phyloP scores from a whole-genome alignment of 306 rosid species.

The Gynostemma pentaphyllum region DNA sequence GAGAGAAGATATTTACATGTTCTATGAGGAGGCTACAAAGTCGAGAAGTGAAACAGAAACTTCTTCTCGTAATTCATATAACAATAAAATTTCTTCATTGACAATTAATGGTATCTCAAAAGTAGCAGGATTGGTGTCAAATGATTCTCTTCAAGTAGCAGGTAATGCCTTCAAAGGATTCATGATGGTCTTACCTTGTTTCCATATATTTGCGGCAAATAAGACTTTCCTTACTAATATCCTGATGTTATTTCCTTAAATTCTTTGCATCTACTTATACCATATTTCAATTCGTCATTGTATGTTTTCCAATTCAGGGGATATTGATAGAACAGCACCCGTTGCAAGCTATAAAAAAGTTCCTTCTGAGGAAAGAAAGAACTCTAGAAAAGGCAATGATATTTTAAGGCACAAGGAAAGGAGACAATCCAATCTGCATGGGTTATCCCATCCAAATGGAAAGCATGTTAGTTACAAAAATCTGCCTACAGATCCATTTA shows the following conservation, averaged over 20 bases:
- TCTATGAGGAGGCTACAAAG: conserved; percentile 46
- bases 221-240: conserved; percentile 2
- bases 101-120: conserved; percentile 17
- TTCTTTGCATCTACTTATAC: conserved; percentile 2
- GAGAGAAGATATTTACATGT: conserved; percentile 72
- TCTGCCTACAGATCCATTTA: conserved; percentile 35
- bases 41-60: conserved; percentile 24
- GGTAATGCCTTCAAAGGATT: conserved; percentile 35
- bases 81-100: conserved; percentile 24
- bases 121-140: conserved; percentile 22
- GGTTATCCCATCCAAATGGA: conserved; percentile 26
- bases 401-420: conserved; percentile 29
- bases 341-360: conserved; percentile 28
- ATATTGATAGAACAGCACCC: conserved; percentile 25
- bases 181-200: conserved; percentile 6
- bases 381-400: conserved; percentile 29
- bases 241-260: conserved; percentile 8
- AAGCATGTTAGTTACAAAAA: conserved; percentile 24
- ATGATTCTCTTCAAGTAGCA: conserved; percentile 24
- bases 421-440: conserved; percentile 25
- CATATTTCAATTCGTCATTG: conserved; percentile 13
- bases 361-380: conserved; percentile 20
- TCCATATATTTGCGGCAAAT: not conserved
- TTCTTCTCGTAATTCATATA: conserved; percentile 30
- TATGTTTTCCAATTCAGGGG: conserved; percentile 43